Evolutionary conservation across 805 yeast genomes (phyloP), one percentile per base, ranked within the genome.

Genomic region (Saccharomycopsis sp.): DNA sequence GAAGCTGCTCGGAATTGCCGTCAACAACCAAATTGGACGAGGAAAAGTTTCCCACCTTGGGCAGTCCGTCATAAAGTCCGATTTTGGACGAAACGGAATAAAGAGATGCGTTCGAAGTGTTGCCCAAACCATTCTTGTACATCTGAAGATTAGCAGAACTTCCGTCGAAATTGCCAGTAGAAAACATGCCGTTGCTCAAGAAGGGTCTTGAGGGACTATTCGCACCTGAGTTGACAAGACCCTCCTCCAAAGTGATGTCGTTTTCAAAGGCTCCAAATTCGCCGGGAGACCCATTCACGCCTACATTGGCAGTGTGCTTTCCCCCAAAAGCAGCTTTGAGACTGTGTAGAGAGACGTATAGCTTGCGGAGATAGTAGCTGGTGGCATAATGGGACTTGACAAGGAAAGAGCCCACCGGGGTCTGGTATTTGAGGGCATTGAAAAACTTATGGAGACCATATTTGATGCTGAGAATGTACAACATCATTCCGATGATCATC

Each of bases 221-320:
- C 5, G 18, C 34, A 24, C 16, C 54, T 9, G 34, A 15, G 18
- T 8, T 16, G 48, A 51, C 24, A 12, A 59, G 44, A 8, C 61
- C 61, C 34, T 57, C 62, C 46, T 60, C 62, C 5, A 60, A 21
- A 41, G 50, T 57, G 12, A 57, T 57, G n/a, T 60, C 62, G 24
- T 52, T 48, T 21, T 56, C 55, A 52, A 53, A 53, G 18, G 37
- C 24, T n/a, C 41, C 47, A 8, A 41, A 21, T 24, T 53, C 52
- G 20, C 7, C 14, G 9, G 53, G 12, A 12, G 44, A n/a, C 15
- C 44, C 44, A 37, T n/a, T n/a, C n/a, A n/a, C n/a, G 12, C 15
- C 44, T 37, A 37, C 7, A 44, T 12, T 29, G 37, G 12, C 37
- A 29, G 37, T 7, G 37, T n/a, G n/a, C n/a, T n/a, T n/a, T n/a